phyloP scores from a whole-genome alignment of 2,329 filamentous ascomycete species.

The Epicoccum nigrum region DNA sequence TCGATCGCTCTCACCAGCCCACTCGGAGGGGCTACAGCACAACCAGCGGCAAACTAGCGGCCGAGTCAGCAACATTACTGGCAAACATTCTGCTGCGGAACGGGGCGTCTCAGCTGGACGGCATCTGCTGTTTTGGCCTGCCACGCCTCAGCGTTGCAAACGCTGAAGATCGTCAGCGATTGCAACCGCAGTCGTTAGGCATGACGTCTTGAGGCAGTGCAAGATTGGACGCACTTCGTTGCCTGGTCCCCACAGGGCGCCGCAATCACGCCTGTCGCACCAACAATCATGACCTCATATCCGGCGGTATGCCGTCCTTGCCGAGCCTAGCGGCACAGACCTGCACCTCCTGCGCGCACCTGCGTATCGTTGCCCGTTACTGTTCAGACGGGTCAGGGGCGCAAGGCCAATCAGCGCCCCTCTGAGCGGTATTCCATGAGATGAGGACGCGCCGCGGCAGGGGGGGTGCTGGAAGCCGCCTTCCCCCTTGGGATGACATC shows the following conservation, averaged over 20 bases:
- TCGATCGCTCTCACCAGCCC: constrained; percentile 16
- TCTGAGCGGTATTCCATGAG: background rate
- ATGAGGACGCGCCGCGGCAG: constrained; percentile 4
- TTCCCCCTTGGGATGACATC: constrained; percentile 3
- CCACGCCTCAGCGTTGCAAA: constrained; percentile 1
- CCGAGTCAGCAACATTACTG: constrained; percentile 9
- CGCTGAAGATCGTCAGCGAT: constrained; percentile 4
- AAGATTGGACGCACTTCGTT: constrained; percentile 1
- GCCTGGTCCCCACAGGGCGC: constrained; percentile 10
- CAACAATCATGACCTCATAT: background rate
- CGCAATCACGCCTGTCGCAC: constrained; percentile 16
- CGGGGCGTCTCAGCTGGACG: constrained; percentile 10
- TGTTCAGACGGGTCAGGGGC: background rate
- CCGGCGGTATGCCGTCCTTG: constrained; percentile 11
- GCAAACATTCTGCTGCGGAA: constrained; percentile 6
- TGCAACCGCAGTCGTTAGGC: constrained; percentile 10
- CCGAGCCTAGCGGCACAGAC: constrained; percentile 1
- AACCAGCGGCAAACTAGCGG: constrained; percentile 13
- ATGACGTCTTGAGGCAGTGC: constrained; percentile 15
- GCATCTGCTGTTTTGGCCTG: background rate
- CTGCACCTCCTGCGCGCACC: background rate
- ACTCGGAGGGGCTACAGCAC: constrained; percentile 13
- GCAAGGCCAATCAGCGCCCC: constrained; percentile 2
- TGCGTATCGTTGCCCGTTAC: background rate
- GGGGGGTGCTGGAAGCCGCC: background rate